Evolutionary conservation across 2,329 filamentous ascomycete genomes (phyloP).

Genomic region (Cordyceps farinosa): DNA sequence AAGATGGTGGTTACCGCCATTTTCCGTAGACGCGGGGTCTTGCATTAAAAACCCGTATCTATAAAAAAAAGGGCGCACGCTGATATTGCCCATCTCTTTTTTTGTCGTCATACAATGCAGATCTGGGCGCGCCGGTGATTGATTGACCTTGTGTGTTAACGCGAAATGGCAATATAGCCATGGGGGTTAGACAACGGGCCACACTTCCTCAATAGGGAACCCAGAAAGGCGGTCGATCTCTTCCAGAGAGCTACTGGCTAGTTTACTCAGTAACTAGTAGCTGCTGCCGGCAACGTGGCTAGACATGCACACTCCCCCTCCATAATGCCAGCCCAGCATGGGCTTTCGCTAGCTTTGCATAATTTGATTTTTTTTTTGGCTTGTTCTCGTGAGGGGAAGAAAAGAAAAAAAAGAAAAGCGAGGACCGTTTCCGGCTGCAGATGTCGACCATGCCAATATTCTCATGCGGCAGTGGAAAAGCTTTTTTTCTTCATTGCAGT

Average conservation of each 20-base stretch:
- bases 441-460: no score
- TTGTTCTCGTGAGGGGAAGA: not conserved
- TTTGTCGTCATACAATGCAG: not conserved
- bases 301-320: conserved; percentile 4
- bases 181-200: not conserved
- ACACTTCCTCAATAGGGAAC: not conserved
- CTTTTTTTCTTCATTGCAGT: no score
- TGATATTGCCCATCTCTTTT: not conserved
- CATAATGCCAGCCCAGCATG: not conserved
- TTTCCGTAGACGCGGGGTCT: not conserved
- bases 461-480: no score
- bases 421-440: not conserved
- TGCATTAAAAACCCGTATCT: no score
- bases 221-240: not conserved
- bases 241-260: not conserved
- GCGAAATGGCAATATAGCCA: not conserved
- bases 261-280: no score
- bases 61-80: not conserved
- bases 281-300: not conserved
- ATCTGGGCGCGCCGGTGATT: not conserved
- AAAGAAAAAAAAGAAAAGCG: not conserved
- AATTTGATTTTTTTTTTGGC: no score
- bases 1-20: not conserved
- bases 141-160: not conserved
- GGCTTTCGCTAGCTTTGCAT: not conserved